These are phyloP conservation scores for Celoporthe dispersa DNA, from an alignment of 2,329 filamentous ascomycete species.

Conservation along the genomic window DNA sequence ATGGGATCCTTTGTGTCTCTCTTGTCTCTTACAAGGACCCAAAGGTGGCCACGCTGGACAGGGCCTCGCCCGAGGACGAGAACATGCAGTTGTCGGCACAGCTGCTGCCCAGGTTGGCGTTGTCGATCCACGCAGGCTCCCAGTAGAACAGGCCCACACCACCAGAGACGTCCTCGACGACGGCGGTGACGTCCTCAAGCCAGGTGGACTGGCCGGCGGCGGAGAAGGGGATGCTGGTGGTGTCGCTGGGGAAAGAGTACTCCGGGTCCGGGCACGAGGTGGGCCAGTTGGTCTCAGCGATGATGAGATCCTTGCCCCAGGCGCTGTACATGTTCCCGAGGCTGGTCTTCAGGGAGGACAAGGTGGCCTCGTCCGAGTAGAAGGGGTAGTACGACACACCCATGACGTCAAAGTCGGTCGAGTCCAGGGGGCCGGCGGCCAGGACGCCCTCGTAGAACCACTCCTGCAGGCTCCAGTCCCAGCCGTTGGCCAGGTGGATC, in stretches of 20 bases:
- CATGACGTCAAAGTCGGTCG: conserved; percentile 70
- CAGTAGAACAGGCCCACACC: conserved; percentile 72
- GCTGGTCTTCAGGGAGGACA: conserved; percentile 58
- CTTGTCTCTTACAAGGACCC: conserved; percentile 12
- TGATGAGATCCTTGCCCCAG: conserved; percentile 69
- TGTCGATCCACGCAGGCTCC: conserved; percentile 74
- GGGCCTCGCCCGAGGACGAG: conserved; percentile 21
- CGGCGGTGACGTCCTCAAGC: conserved; percentile 61
- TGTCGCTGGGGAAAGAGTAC: conserved; percentile 64
- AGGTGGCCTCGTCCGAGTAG: conserved; percentile 63
- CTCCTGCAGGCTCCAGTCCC: conserved; percentile 69
- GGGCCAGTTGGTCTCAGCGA: conserved; percentile 76
- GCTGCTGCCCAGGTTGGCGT: conserved; percentile 66
- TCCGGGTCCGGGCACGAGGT: conserved; percentile 62
- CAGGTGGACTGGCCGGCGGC: conserved; percentile 66
- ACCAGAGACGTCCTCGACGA: conserved; percentile 56
- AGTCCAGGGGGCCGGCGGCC: conserved; percentile 51
- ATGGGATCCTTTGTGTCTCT: not conserved
- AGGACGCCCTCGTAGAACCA: conserved; percentile 63
- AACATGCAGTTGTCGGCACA: conserved; percentile 58
- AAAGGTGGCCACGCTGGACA: conserved; percentile 28
- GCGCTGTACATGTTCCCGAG: conserved; percentile 62
- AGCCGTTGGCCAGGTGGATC: conserved; percentile 78
- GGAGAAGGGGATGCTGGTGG: conserved; percentile 64
- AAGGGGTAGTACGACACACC: conserved; percentile 78